Base-by-base conservation (phyloP, 2,329 filamentous ascomycete genomes). In the Orbilia blumenaviensis region DNA sequence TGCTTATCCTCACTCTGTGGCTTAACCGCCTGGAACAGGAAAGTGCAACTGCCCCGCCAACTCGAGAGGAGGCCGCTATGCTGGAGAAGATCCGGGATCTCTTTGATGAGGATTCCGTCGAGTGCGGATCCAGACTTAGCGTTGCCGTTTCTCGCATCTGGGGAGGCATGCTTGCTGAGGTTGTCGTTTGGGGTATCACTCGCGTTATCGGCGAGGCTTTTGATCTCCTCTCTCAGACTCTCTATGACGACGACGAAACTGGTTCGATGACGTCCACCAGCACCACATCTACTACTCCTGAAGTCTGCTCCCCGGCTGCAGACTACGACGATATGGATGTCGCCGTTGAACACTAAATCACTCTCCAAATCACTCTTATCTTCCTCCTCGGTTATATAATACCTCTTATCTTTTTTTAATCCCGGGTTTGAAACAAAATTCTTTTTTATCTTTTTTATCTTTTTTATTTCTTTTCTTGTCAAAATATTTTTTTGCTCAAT, bases 11-110 rank as follows among this genome's bases (percentile, higher is more conserved):
- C 80, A 97, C 93, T 81, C 87, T 98, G 80, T 99, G 95, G 95
- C 90, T 99, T 81, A 98, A 97, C 86, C 93, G 94, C 85, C 91
- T 99, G 86, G 95, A 99, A 91, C 94, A 98, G 85, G 95, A 99
- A 86, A 94, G 96, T 79, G 94, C 98, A 85, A 75, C 68, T 23
- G 66, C 41, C 46, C 90, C 91, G 25, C 91, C 92, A 34, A 92
- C 89, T 29, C 90, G 92, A 79, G 93, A 96, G 81, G 93, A 97
- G 84, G 84, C 91, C 80, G 87, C 86, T 83, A 96, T 96, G 92
- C 96, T 96, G 84, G 92, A 94, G 86, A 96, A 96, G 85, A 87
- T 98, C 77, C 91, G 93, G 79, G 90, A 90, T 83, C 86, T 98
- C 80, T 96, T 96, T 81, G 92, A 95, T 80, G 94, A 96, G 81